Evolutionary conservation across 805 yeast genomes (phyloP), one percentile per base, ranked within the genome.

Genomic region (Saturnispora saitoi): DNA sequence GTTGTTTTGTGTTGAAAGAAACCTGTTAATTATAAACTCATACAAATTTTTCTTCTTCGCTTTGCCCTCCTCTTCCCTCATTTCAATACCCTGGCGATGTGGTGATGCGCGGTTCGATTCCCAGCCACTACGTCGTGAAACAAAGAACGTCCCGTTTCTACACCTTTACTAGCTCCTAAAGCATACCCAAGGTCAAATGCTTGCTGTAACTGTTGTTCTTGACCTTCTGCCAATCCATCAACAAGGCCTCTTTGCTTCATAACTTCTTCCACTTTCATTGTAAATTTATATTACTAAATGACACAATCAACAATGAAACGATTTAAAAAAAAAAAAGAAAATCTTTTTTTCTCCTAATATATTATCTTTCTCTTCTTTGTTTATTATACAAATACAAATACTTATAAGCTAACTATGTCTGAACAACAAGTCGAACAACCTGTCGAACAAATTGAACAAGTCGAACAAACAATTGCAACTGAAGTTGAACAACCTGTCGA

Each of bases 401-500:
- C 14, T 12, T 8, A 5, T 14, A 30, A 30, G n/a, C 5, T 30
- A 12, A 30, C n/a, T 9, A 37, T 37, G 41, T 37, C 41, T 37
- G 28, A 24, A 24, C 28, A 24, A 24, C 28, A 24, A 24, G 3
- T 24, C 28, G 38, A 34, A 34, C 44, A 36, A 38, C n/a, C n/a
- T n/a, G 42, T n/a, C 17, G 48, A 45, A 45, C 17, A 52, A 12
- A 47, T 50, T 19, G 51, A 51, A 19, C 48, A 57, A 20, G 46
- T 55, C 32, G 60, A 54, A 24, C 55, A 56, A 34, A 20, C 17
- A 15, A 22, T n/a, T 48, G 48, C 24, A 32, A 14, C 19, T 10
- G 45, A 42, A 43, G 29, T 39, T n/a, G 31, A 28, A 20, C 37
- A 43, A n/a, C n/a, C n/a, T n/a, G n/a, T n/a, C n/a, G n/a, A n/a